phyloP scores from a whole-genome alignment of 306 rosid species.

The Castanopsis chinensis region DNA sequence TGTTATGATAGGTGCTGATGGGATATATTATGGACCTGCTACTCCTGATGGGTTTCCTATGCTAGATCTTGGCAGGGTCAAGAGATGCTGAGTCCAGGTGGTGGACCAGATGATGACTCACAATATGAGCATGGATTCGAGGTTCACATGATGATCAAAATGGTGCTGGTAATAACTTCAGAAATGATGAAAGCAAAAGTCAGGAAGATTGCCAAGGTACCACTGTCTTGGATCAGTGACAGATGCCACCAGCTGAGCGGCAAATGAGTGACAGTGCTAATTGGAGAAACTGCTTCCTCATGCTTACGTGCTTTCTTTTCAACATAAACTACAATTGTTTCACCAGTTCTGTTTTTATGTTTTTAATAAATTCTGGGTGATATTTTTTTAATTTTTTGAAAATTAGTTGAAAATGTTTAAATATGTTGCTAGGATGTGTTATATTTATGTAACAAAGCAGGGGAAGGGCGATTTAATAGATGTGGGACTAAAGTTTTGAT shows the following conservation, averaged over 20 bases:
- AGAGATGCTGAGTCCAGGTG: slow-evolving; percentile 53
- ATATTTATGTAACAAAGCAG: neutral
- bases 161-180: slow-evolving; percentile 36
- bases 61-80: slow-evolving; percentile 82
- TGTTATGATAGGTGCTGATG: slow-evolving; percentile 86
- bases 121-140: slow-evolving; percentile 60
- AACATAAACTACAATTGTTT: slow-evolving; percentile 19
- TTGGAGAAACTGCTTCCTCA: slow-evolving; percentile 29
- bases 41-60: slow-evolving; percentile 84
- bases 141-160: slow-evolving; percentile 54
- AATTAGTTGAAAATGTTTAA: neutral
- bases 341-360: neutral
- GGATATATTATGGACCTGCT: slow-evolving; percentile 76
- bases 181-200: slow-evolving; percentile 83
- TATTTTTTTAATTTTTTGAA: neutral
- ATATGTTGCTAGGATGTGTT: neutral
- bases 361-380: neutral
- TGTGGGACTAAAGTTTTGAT: neutral
- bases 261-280: slow-evolving; percentile 9
- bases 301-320: slow-evolving; percentile 24
- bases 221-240: slow-evolving; percentile 50
- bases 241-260: slow-evolving; percentile 23
- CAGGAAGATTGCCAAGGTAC: slow-evolving; percentile 43
- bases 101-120: slow-evolving; percentile 67
- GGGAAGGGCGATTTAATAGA: neutral